Evolutionary conservation across 2,329 filamentous ascomycete species (phyloP).

Genomic region (Fusarium pseudograminearum): DNA sequence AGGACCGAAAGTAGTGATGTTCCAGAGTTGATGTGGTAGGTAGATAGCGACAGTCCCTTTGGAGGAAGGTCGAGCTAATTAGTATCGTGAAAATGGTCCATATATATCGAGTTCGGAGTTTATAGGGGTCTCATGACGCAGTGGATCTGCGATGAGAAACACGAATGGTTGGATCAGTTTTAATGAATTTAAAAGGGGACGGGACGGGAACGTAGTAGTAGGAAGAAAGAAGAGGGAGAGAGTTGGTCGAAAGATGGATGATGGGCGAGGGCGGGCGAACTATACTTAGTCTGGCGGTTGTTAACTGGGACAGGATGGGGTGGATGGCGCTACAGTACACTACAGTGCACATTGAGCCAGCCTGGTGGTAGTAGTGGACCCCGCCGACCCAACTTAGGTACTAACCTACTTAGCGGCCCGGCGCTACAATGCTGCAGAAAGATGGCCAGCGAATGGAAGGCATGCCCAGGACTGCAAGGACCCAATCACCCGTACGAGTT

Average conservation of each 20-base stretch:
- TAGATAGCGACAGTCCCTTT: slow-evolving; percentile 25
- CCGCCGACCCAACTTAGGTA: not conserved
- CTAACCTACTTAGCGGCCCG: slow-evolving; percentile 41
- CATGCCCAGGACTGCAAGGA: slow-evolving; percentile 22
- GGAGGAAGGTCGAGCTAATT: slow-evolving; percentile 19
- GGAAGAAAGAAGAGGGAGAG: slow-evolving; percentile 25
- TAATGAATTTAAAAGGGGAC: slow-evolving; percentile 9
- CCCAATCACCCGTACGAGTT: slow-evolving; percentile 43
- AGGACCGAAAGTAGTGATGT: slow-evolving; percentile 29
- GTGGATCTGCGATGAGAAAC: slow-evolving; percentile 29
- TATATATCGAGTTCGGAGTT: slow-evolving; percentile 15
- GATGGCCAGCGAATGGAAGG: slow-evolving; percentile 39
- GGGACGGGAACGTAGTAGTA: slow-evolving; percentile 9
- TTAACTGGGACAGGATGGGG: slow-evolving; percentile 36
- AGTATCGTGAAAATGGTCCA: slow-evolving; percentile 2
- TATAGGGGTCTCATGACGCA: slow-evolving; percentile 37
- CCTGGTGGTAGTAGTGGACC: slow-evolving; percentile 47
- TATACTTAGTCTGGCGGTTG: slow-evolving; percentile 43
- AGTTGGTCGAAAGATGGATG: slow-evolving; percentile 33
- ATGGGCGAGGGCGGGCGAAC: slow-evolving; percentile 42
- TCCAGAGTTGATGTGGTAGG: not conserved
- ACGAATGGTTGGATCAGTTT: slow-evolving; percentile 20
- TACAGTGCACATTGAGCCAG: slow-evolving; percentile 40
- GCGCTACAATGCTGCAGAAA: slow-evolving; percentile 41
- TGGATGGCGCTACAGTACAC: slow-evolving; percentile 35